These are phyloP conservation scores for Blastobotrys chiropterorum DNA, from an alignment of 805 yeast genomes.

Conservation along the genomic window DNA sequence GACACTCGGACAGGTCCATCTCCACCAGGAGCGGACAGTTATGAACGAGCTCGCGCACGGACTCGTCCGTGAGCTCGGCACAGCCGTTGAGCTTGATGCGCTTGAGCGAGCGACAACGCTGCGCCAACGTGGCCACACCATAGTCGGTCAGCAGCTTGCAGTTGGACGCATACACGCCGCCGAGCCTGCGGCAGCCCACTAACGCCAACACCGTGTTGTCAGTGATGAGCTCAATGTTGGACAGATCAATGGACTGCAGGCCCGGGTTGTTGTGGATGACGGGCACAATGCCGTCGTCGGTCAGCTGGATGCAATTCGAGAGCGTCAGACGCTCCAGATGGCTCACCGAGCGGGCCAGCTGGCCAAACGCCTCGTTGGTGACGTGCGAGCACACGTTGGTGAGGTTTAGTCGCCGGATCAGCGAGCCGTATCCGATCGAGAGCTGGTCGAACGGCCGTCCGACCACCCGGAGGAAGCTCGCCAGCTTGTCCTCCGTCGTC, in stretches of 20 bases:
- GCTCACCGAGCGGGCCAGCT: constrained; percentile 56
- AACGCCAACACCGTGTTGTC: constrained; percentile 66
- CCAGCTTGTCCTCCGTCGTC: constrained; percentile 43
- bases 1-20: constrained; percentile 80
- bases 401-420: constrained; percentile 74
- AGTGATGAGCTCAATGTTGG: constrained; percentile 63
- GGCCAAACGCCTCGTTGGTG: constrained; percentile 53
- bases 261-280: constrained; percentile 60
- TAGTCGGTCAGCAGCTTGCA: constrained; percentile 64
- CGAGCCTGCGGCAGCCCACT: constrained; percentile 73
- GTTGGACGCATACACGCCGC: constrained; percentile 85
- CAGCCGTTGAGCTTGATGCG: constrained; percentile 78
- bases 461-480: constrained; percentile 51
- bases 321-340: constrained; percentile 81
- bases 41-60: constrained; percentile 53
- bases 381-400: constrained; percentile 65
- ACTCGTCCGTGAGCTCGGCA: constrained; percentile 54
- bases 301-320: constrained; percentile 66
- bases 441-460: constrained; percentile 25
- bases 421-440: constrained; percentile 30
- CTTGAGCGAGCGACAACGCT: constrained; percentile 66
- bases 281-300: constrained; percentile 53
- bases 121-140: constrained; percentile 54
- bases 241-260: constrained; percentile 79
- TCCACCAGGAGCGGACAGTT: constrained; percentile 80